Percentiles rank a stretch among this genome's conserved stretches.
These are phyloP conservation scores for Quercus robur DNA, from an alignment of 306 rosid species.

Conservation along the genomic window DNA sequence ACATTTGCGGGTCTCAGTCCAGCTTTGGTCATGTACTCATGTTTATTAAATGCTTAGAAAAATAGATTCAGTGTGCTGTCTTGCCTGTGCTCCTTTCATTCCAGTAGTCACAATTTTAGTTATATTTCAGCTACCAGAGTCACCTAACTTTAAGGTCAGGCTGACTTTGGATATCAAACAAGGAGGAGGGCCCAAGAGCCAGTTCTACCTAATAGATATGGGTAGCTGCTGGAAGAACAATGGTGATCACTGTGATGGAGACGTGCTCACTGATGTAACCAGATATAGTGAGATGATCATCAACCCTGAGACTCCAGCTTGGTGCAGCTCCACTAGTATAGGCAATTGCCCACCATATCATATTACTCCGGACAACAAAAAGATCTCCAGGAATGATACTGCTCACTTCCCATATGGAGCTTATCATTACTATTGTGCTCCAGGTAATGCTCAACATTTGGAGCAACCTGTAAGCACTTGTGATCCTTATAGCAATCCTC, in stretches of 20 bases:
- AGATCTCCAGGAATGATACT: constrained; percentile 63
- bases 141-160: constrained; percentile 57
- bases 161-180: constrained; percentile 42
- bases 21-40: background rate
- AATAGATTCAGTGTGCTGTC: background rate
- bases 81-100: background rate
- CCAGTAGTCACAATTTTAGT: constrained; percentile 8
- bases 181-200: constrained; percentile 71
- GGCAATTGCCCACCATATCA: constrained; percentile 77
- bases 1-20: background rate
- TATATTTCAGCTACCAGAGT: constrained; percentile 58
- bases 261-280: constrained; percentile 50
- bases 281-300: constrained; percentile 68
- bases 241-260: constrained; percentile 49
- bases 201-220: constrained; percentile 59
- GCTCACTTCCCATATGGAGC: constrained; percentile 67
- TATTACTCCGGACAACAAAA: constrained; percentile 56
- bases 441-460: constrained; percentile 60
- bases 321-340: constrained; percentile 49
- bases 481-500: constrained; percentile 86
- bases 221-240: constrained; percentile 81
- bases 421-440: constrained; percentile 75
- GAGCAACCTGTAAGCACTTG: constrained; percentile 59
- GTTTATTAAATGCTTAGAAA: background rate
- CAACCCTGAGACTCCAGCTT: constrained; percentile 50